Conservation (phyloP, 2,329 filamentous ascomycete genomes). For the Chrysosporium keratinophilum region DNA sequence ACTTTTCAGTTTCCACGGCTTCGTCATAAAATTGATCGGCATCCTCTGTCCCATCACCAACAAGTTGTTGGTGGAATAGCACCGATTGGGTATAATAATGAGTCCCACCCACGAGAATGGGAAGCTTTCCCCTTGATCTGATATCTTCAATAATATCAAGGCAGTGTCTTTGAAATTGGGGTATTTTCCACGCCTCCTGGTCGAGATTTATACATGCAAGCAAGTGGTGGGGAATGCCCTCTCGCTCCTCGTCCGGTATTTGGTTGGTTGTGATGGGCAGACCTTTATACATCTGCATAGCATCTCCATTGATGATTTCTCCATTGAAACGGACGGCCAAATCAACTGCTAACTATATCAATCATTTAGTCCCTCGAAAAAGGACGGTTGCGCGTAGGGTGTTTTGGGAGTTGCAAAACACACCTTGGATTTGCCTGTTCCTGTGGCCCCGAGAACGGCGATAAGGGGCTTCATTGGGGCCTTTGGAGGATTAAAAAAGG, state of each 20-base stretch:
- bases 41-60: conserved; percentile 31
- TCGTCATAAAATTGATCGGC: conserved; percentile 17
- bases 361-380: not conserved
- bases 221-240: conserved; percentile 77
- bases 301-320: conserved; percentile 93
- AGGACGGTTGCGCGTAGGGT: not conserved
- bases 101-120: conserved; percentile 86
- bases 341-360: conserved; percentile 69
- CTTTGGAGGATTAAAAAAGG: conserved; percentile 16
- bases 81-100: conserved; percentile 91
- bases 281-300: conserved; percentile 92
- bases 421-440: conserved; percentile 88
- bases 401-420: conserved; percentile 17
- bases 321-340: conserved; percentile 74
- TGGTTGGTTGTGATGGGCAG: conserved; percentile 95
- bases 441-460: conserved; percentile 77
- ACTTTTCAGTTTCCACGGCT: conserved; percentile 38
- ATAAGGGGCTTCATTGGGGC: conserved; percentile 51
- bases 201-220: conserved; percentile 66
- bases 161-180: conserved; percentile 63
- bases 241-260: conserved; percentile 61
- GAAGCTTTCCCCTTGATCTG: conserved; percentile 62
- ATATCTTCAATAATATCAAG: conserved; percentile 65
- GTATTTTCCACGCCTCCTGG: conserved; percentile 73
- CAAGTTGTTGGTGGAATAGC: conserved; percentile 64